These are phyloP conservation scores for Phaeoacremonium minimum DNA, from an alignment of 2,329 filamentous ascomycete species.

Conservation along the genomic window DNA sequence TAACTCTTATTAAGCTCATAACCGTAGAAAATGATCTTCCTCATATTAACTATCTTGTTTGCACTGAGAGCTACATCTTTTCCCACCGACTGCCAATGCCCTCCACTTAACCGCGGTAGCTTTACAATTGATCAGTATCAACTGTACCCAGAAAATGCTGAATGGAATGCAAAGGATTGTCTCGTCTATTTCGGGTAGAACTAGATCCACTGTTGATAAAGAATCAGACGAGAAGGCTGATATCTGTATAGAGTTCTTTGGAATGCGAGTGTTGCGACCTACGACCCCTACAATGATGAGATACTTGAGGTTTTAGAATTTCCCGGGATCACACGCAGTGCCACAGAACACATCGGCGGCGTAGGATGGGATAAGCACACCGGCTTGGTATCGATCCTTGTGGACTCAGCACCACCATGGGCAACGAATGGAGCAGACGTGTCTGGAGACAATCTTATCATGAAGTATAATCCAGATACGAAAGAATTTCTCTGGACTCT, in stretches of 20 bases:
- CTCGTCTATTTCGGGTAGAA: slow-evolving; percentile 24
- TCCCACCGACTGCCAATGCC: too few species aligned
- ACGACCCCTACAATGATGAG: slow-evolving; percentile 23
- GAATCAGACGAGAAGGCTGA: background rate
- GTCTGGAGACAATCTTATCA: slow-evolving; percentile 27
- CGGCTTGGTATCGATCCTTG: slow-evolving; percentile 24
- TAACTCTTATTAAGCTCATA: too few species aligned
- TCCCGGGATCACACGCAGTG: slow-evolving; percentile 21
- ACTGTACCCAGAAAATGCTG: slow-evolving; percentile 29
- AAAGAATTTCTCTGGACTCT: slow-evolving; percentile 21
- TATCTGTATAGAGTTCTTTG: slow-evolving; percentile 20
- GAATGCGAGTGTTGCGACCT: slow-evolving; percentile 26
- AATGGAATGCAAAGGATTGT: slow-evolving; percentile 25
- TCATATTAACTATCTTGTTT: too few species aligned
- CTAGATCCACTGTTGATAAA: background rate
- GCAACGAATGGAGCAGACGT: slow-evolving; percentile 27
- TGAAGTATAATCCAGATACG: slow-evolving; percentile 25
- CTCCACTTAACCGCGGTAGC: slow-evolving; percentile 13
- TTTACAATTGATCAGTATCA: slow-evolving; percentile 21
- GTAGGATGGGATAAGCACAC: slow-evolving; percentile 25
- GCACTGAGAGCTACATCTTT: too few species aligned
- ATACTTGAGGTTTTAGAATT: slow-evolving; percentile 18
- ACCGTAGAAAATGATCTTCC: too few species aligned
- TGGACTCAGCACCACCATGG: slow-evolving; percentile 28
- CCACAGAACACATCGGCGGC: slow-evolving; percentile 25